phyloP scores from a whole-genome alignment of 169 alveolate species.

The Eimeria maxima region DNA sequence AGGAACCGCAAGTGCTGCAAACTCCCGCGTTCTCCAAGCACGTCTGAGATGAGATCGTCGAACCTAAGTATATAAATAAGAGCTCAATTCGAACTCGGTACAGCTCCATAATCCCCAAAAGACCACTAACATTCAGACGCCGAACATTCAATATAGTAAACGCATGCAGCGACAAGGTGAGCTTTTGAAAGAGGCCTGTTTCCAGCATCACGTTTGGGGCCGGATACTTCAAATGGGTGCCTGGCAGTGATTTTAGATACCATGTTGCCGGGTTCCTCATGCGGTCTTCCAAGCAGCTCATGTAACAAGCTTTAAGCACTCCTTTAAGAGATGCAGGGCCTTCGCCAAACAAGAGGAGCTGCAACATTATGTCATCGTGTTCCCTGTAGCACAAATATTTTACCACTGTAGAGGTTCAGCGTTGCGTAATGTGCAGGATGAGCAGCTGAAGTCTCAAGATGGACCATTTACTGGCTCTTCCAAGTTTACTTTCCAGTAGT shows the following conservation, averaged over 20 bases:
- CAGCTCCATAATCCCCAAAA: not conserved
- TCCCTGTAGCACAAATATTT: conserved; percentile 41
- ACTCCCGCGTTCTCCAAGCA: conserved; percentile 69
- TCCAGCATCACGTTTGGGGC: not conserved
- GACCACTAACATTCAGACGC: not conserved
- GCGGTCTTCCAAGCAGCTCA: conserved; percentile 74
- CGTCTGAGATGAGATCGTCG: conserved; percentile 61
- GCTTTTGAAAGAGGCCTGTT: not conserved
- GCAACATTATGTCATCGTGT: conserved; percentile 72
- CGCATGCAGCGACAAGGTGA: not conserved
- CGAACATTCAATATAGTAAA: not conserved
- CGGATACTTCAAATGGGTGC: not conserved
- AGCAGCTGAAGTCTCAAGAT: not conserved
- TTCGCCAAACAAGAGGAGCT: conserved; percentile 61
- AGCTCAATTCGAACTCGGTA: not conserved
- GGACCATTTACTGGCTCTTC: not conserved
- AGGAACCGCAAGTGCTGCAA: conserved; percentile 78
- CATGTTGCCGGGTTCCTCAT: conserved; percentile 61
- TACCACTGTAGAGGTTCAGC: not conserved
- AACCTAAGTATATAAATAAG: not conserved
- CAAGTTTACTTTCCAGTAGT: not conserved
- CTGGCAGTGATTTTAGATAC: conserved; percentile 16
- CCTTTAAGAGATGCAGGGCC: conserved; percentile 73
- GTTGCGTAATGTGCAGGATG: not conserved
- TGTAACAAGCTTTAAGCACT: conserved; percentile 67